Base-by-base conservation (phyloP, 2,329 filamentous ascomycete species). In the Botrytis galanthina region DNA sequence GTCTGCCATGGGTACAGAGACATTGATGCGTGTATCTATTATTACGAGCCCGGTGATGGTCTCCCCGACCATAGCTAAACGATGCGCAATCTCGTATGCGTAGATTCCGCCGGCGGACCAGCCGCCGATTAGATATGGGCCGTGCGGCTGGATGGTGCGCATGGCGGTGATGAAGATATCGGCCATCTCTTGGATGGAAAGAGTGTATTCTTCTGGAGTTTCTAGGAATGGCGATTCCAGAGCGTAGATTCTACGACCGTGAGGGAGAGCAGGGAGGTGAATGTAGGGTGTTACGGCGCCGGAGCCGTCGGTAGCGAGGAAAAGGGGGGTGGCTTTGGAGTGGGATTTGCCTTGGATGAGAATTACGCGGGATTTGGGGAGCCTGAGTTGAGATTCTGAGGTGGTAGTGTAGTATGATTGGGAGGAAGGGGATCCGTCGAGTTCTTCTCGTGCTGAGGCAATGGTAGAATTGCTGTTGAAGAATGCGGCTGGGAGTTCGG, bases 71-170 rank as follows among this genome's bases (percentile, higher is more conserved):
- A 16, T n/a, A 14, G 44, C 29, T 35, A 72, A 44, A 14, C 29
- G 29, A n/a, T 63, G 60, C 26, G 70, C 32, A 22, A 61, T 61
- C 5, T 42, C 35, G n/a, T 72, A 72, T 57, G 70, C 70, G 22
- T 64, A 59, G 26, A 72, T 64, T 16, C 70, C 70, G 12, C 70
- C 70, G 4, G 70, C 29, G 3, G 70, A 72, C 70, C 70, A 72
- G 5, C 70, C 70, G 2, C 70, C 70, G 20, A 72, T 44, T 35
- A 51, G 7, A 44, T 72, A 72, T 10, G 70, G 70, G 14, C 70
- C 70, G n/a, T 29, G 29, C 4, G 70, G 59, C 26, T 66, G 70
- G 5, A 60, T 60, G 14, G 35, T 44, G 4, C 42, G 29, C 6
- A 72, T 66, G 9, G 64, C 60, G 10, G 7, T 66, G 10, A 72